Evolutionary conservation across 768 basidiomycete species (phyloP).

Genomic region (Chlorophyllum brunneum): DNA sequence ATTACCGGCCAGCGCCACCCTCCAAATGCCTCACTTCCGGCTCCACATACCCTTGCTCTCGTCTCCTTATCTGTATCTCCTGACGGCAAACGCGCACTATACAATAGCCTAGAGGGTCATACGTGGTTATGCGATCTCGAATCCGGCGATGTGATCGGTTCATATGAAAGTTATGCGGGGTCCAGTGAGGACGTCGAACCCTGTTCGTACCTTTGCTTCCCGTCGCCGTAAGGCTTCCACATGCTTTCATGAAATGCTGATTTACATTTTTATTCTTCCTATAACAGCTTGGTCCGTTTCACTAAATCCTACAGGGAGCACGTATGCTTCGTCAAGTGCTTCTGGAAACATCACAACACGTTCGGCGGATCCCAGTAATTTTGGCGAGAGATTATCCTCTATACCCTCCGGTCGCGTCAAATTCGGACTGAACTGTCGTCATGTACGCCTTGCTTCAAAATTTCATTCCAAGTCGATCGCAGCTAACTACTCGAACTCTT

Average conservation of each 20-base stretch:
- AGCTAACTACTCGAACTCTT: conserved; percentile 1
- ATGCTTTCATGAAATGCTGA: conserved; percentile 9
- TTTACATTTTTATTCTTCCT: conserved; percentile 1
- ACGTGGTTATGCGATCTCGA: conserved; percentile 73
- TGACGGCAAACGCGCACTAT: conserved; percentile 63
- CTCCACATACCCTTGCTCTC: conserved; percentile 82
- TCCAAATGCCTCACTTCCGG: conserved; percentile 44
- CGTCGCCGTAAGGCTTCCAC: conserved; percentile 11
- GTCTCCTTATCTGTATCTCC: conserved; percentile 73
- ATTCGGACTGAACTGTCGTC: conserved; percentile 71
- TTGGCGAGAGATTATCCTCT: conserved; percentile 58
- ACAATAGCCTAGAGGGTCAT: conserved; percentile 82
- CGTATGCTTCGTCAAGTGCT: conserved; percentile 70
- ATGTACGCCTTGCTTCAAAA: conserved; percentile 40
- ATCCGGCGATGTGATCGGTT: conserved; percentile 55
- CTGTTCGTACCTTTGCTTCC: conserved; percentile 43
- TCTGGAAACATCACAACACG: conserved; percentile 71
- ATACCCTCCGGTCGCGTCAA: conserved; percentile 68
- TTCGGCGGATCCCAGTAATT: conserved; percentile 63
- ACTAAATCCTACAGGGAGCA: conserved; percentile 67
- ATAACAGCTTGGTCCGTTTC: conserved; percentile 78
- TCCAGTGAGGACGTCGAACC: conserved; percentile 59
- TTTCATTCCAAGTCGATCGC: neutral
- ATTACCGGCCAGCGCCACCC: conserved; percentile 58
- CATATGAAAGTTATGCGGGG: conserved; percentile 70